A percentile compares a stretch with the other conserved stretches of the same genome.
phyloP scores from a whole-genome alignment of 2,329 filamentous ascomycete genomes.

The Epichloe brachyelytri region DNA sequence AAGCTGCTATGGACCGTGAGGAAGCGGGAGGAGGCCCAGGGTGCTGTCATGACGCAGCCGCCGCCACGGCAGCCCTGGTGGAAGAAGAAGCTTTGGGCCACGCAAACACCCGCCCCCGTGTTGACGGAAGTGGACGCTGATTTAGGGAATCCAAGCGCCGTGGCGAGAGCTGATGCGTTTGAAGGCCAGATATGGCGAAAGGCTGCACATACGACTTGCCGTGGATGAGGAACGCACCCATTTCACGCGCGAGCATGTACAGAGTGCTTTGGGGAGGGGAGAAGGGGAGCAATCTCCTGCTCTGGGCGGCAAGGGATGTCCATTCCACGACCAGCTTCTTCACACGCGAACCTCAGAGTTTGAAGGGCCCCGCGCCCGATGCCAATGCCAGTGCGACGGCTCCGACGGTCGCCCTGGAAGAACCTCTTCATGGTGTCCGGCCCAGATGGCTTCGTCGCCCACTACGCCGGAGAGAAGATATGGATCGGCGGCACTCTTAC shows the following conservation, averaged over 20 bases:
- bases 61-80: slow-evolving; percentile 11
- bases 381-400: slow-evolving; percentile 16
- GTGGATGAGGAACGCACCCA: slow-evolving; percentile 67
- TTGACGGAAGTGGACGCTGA: slow-evolving; percentile 11
- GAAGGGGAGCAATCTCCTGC: background rate
- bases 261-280: slow-evolving; percentile 13
- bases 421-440: slow-evolving; percentile 76
- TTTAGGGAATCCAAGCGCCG: slow-evolving; percentile 24
- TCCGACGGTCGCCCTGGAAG: slow-evolving; percentile 23
- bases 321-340: slow-evolving; percentile 18
- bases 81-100: slow-evolving; percentile 13
- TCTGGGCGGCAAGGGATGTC: slow-evolving; percentile 10
- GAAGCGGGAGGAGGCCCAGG: slow-evolving; percentile 40
- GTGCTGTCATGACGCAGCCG: background rate
- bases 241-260: slow-evolving; percentile 44
- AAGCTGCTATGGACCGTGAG: slow-evolving; percentile 72
- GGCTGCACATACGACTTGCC: slow-evolving; percentile 58
- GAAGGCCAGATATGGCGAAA: slow-evolving; percentile 40
- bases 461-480: slow-evolving; percentile 66
- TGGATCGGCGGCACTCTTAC: slow-evolving; percentile 61
- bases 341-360: slow-evolving; percentile 20
- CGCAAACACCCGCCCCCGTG: slow-evolving; percentile 9
- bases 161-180: slow-evolving; percentile 53
- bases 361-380: slow-evolving; percentile 13
- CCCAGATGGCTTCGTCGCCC: slow-evolving; percentile 75